A percentile compares a stretch with the other conserved stretches of the same genome.
phyloP scores from a whole-genome alignment of 2,329 filamentous ascomycete genomes.

The Stromatinia cepivora region DNA sequence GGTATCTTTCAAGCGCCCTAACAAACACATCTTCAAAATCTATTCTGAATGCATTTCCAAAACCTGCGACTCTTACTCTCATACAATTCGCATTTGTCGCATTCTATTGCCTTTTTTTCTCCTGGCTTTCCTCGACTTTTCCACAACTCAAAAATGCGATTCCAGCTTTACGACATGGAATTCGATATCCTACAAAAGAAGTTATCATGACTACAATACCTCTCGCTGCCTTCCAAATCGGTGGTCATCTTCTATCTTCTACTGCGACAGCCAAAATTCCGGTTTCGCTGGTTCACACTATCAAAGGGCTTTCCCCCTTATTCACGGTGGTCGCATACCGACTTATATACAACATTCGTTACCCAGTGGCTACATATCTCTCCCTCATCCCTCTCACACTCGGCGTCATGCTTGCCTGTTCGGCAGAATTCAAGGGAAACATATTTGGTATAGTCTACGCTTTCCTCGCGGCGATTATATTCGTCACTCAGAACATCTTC shows the following conservation, averaged over 20 bases:
- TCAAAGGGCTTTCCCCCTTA: constrained; percentile 93
- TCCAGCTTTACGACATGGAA: constrained; percentile 79
- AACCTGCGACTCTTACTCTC: constrained; percentile 86
- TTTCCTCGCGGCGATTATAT: constrained; percentile 86
- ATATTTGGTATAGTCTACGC: constrained; percentile 88
- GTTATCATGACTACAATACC: constrained; percentile 88
- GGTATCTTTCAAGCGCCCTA: constrained; percentile 93
- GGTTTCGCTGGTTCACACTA: constrained; percentile 95
- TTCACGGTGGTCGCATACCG: constrained; percentile 95
- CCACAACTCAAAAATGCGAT: constrained; percentile 69
- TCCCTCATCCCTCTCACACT: constrained; percentile 87
- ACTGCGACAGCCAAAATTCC: constrained; percentile 93
- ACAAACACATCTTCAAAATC: constrained; percentile 98
- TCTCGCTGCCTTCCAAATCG: constrained; percentile 87
- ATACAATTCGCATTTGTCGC: constrained; percentile 94
- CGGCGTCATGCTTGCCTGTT: constrained; percentile 96
- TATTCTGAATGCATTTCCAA: constrained; percentile 87
- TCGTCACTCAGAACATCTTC: constrained; percentile 98
- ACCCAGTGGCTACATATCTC: constrained; percentile 82
- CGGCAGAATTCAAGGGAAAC: constrained; percentile 85
- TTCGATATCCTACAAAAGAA: constrained; percentile 76
- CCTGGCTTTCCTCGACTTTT: constrained; percentile 72
- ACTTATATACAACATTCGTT: constrained; percentile 82
- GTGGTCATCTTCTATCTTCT: constrained; percentile 89
- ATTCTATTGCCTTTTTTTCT: constrained; percentile 78